Conservation (phyloP, 345 rosid species). For the Gossypium turneri region DNA sequence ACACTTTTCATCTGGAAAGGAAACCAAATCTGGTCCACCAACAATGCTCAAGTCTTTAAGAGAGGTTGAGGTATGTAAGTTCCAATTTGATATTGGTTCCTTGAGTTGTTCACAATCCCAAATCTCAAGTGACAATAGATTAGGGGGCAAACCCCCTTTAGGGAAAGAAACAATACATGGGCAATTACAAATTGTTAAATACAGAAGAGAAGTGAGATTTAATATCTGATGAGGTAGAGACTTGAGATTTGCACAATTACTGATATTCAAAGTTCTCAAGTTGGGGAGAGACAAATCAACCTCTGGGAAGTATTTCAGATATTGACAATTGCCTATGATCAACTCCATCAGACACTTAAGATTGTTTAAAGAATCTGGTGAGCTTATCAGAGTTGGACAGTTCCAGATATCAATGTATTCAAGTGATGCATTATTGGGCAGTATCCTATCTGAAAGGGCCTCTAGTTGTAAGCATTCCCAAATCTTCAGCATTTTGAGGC, state of each 20-base stretch:
- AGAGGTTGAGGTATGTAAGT: constrained; percentile 11
- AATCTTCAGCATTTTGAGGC: constrained; percentile 15
- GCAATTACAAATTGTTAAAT: constrained; percentile 6
- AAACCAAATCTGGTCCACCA: constrained; percentile 4
- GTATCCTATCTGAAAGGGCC: constrained; percentile 6
- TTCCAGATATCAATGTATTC: neutral
- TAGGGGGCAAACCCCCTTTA: constrained; percentile 18
- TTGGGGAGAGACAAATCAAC: constrained; percentile 13
- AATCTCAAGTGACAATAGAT: constrained; percentile 12
- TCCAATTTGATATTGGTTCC: constrained; percentile 20
- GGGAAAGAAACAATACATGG: constrained; percentile 16
- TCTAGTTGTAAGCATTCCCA: constrained; percentile 8
- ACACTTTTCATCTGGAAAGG: constrained; percentile 14
- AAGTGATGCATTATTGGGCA: constrained; percentile 18
- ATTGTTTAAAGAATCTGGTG: constrained; percentile 6
- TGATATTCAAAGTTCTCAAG: constrained; percentile 8
- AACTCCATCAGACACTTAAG: constrained; percentile 14
- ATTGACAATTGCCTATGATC: neutral
- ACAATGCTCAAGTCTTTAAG: constrained; percentile 14
- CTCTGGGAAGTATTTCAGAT: constrained; percentile 18
- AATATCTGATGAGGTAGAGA: constrained; percentile 8
- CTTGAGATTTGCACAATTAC: neutral
- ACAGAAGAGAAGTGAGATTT: neutral
- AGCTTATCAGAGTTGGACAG: neutral
- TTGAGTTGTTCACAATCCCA: constrained; percentile 13